Evolutionary conservation across 2,329 filamentous ascomycete species (phyloP).

Genomic region (Penicillium sp.): DNA sequence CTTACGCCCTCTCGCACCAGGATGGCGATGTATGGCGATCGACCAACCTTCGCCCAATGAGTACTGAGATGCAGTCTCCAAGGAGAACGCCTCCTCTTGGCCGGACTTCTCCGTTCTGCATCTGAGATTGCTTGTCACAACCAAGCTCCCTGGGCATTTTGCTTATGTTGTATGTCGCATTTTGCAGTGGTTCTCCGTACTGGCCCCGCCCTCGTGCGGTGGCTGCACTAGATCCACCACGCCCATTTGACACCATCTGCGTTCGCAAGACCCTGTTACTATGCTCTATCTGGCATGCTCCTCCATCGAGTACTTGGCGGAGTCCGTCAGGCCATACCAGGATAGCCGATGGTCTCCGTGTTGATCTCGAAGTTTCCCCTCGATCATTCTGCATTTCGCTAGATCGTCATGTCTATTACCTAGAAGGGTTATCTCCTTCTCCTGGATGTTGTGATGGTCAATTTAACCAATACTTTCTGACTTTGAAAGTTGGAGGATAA

Average conservation of each 20-base stretch:
- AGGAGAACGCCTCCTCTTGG: conserved; percentile 5
- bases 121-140: conserved; percentile 19
- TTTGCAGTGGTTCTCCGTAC: conserved; percentile 1
- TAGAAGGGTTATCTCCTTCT: conserved; percentile 23
- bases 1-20: background rate
- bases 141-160: conserved; percentile 17
- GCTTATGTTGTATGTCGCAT: background rate
- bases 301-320: conserved; percentile 13
- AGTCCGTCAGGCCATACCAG: conserved; percentile 16
- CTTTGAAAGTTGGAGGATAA: background rate
- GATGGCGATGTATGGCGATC: conserved; percentile 18
- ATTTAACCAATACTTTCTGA: background rate
- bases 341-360: conserved; percentile 26
- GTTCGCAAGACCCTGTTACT: conserved; percentile 9
- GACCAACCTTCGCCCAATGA: conserved; percentile 18
- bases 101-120: conserved; percentile 21
- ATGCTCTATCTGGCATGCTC: conserved; percentile 4
- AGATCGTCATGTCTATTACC: conserved; percentile 25
- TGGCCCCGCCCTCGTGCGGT: conserved; percentile 3
- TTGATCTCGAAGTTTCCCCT: conserved; percentile 17
- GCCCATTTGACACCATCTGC: background rate
- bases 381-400: conserved; percentile 7
- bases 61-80: conserved; percentile 1
- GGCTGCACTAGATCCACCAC: conserved; percentile 12
- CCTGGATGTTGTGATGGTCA: conserved; percentile 12